Evolutionary conservation across 768 basidiomycete genomes (phyloP).

Genomic region (Asterophora parasitica): DNA sequence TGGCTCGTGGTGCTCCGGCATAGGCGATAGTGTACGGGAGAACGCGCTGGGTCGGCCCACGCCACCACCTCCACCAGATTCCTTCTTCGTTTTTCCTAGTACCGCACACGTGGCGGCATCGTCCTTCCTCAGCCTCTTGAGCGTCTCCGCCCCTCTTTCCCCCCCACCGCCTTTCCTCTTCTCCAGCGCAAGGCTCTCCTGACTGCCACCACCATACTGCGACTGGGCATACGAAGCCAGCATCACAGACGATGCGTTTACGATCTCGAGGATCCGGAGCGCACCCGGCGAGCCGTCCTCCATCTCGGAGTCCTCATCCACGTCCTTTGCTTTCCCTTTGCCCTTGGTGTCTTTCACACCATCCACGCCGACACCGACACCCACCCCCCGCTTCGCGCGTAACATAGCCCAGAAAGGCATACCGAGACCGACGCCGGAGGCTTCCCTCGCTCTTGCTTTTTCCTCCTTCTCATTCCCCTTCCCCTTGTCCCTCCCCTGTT

Average conservation of each 20-base stretch:
- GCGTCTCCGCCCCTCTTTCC: too few species aligned
- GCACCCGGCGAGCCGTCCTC: conserved; percentile 6
- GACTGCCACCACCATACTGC: background rate
- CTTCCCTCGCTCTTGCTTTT: background rate
- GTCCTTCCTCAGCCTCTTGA: too few species aligned
- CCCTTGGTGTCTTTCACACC: background rate
- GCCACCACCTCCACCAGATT: too few species aligned
- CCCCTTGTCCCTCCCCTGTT: conserved; percentile 6
- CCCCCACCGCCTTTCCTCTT: background rate
- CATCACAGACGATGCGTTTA: conserved; percentile 3
- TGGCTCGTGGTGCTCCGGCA: background rate
- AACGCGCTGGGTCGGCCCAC: too few species aligned
- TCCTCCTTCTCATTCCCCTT: conserved; percentile 10
- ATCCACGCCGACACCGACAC: too few species aligned
- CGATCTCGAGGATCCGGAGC: conserved; percentile 13
- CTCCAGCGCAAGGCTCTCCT: background rate
- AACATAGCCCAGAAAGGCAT: conserved; percentile 1
- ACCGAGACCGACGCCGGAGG: background rate
- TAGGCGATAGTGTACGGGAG: conserved; percentile 14
- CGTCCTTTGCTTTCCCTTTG: background rate
- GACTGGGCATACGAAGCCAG: background rate
- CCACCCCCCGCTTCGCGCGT: too few species aligned
- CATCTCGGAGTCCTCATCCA: background rate
- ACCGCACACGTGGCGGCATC: background rate
- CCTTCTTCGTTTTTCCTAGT: too few species aligned